A percentile compares a stretch with the other conserved stretches of the same genome.
phyloP scores from a whole-genome alignment of 1,284 basidiomycete species.

The Cutaneotrichosporon sp. region DNA sequence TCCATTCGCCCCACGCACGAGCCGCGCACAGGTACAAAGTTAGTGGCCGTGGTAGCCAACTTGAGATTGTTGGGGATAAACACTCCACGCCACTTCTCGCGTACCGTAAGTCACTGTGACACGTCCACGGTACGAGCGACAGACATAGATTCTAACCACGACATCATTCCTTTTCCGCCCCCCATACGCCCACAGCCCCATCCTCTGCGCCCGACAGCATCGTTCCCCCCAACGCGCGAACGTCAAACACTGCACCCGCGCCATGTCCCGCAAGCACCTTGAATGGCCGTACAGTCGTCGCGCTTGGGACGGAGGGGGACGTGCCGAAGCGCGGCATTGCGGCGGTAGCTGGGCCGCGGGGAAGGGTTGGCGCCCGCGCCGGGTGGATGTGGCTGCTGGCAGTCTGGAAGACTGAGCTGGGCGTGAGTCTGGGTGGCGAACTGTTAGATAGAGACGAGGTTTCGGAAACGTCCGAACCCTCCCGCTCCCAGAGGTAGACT shows the following conservation, averaged over 20 bases:
- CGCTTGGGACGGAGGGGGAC: background rate
- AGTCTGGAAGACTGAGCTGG: background rate
- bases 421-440: background rate
- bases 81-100: too few relatives aligned
- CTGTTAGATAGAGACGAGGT: background rate
- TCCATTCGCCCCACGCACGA: too few relatives aligned
- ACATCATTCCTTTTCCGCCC: conserved; percentile 13
- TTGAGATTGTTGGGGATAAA: too few relatives aligned
- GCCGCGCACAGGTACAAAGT: too few relatives aligned
- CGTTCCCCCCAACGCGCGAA: conserved; percentile 46
- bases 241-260: conserved; percentile 53
- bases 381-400: conserved; percentile 3
- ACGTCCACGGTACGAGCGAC: too few relatives aligned
- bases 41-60: too few relatives aligned
- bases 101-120: too few relatives aligned
- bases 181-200: conserved; percentile 55
- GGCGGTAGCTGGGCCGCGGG: conserved; percentile 5
- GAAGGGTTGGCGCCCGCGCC: conserved; percentile 8
- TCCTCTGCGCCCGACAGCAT: conserved; percentile 55
- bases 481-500: conserved; percentile 49
- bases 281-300: conserved; percentile 34
- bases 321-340: background rate
- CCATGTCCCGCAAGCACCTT: conserved; percentile 41
- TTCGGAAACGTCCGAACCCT: conserved; percentile 19
- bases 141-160: background rate